phyloP scores from a whole-genome alignment of 2,329 filamentous ascomycete genomes.

The Trichoderma oligosporum region DNA sequence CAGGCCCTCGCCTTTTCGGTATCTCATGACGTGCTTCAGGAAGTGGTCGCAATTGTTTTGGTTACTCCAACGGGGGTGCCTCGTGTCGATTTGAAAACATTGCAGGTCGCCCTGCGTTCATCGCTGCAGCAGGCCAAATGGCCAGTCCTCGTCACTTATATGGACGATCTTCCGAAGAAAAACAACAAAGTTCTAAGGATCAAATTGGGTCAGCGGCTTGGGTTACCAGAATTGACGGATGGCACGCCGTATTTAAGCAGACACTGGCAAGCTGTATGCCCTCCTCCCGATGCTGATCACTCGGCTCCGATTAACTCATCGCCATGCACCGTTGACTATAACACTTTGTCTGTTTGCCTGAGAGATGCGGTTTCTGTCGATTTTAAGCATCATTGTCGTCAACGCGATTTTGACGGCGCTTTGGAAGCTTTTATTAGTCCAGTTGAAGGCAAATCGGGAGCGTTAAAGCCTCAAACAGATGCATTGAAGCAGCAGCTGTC shows the following conservation, averaged over 20 bases:
- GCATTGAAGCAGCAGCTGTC: conserved; percentile 23
- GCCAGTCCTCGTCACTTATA: conserved; percentile 50
- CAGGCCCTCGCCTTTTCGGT: conserved; percentile 53
- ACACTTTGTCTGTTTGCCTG: conserved; percentile 27
- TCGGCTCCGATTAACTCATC: conserved; percentile 38
- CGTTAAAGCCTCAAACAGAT: conserved; percentile 4
- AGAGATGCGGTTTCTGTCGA: conserved; percentile 20
- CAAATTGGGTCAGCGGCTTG: conserved; percentile 46
- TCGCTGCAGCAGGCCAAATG: conserved; percentile 52
- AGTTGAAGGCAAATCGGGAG: neutral
- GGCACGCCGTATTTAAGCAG: conserved; percentile 40
- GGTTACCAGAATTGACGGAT: conserved; percentile 43
- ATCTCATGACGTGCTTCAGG: conserved; percentile 50
- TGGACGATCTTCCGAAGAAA: conserved; percentile 52
- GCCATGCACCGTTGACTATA: conserved; percentile 34
- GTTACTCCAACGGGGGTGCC: conserved; percentile 44
- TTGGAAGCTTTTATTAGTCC: conserved; percentile 28
- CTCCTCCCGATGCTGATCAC: conserved; percentile 45
- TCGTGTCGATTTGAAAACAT: conserved; percentile 44
- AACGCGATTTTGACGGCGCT: conserved; percentile 3
- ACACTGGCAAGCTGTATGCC: conserved; percentile 50
- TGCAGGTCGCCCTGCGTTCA: conserved; percentile 46
- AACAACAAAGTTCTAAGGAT: conserved; percentile 58
- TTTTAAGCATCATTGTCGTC: conserved; percentile 22
- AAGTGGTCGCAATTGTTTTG: conserved; percentile 52